Conservation (phyloP, 768 basidiomycete species). For the Agrocybe praecox region DNA sequence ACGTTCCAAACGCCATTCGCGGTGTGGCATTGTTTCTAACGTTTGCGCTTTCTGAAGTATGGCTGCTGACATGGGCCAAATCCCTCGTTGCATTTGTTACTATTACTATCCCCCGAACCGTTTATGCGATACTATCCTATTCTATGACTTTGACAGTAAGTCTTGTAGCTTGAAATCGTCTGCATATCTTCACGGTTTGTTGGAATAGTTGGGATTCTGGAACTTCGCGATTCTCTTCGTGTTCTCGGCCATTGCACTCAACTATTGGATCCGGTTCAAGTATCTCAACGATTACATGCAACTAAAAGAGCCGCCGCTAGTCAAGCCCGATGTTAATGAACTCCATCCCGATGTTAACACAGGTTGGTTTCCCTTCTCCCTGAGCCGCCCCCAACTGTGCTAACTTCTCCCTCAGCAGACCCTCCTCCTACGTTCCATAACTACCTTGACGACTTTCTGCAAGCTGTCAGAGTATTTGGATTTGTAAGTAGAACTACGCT, state of each 20-base stretch:
- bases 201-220: slow-evolving; percentile 82
- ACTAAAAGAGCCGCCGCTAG: slow-evolving; percentile 79
- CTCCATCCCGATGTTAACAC: slow-evolving; percentile 92
- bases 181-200: slow-evolving; percentile 1
- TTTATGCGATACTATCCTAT: slow-evolving; percentile 80
- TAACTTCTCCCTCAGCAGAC: slow-evolving; percentile 32
- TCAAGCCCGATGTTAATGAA: slow-evolving; percentile 83
- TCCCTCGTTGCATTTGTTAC: slow-evolving; percentile 78
- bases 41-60: slow-evolving; percentile 48
- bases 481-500: slow-evolving; percentile 55
- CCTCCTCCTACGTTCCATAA: slow-evolving; percentile 85
- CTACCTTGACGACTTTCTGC: slow-evolving; percentile 95
- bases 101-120: slow-evolving; percentile 77
- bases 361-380: slow-evolving; percentile 25
- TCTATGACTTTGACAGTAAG: slow-evolving; percentile 87
- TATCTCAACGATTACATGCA: slow-evolving; percentile 77
- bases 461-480: slow-evolving; percentile 96
- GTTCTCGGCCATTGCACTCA: slow-evolving; percentile 64
- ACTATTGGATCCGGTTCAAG: slow-evolving; percentile 85
- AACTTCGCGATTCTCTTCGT: slow-evolving; percentile 81
- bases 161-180: not conserved
- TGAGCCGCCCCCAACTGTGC: not conserved
- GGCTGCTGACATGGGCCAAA: slow-evolving; percentile 80
- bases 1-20: slow-evolving; percentile 32
- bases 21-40: not conserved